Base-by-base conservation (phyloP, 2,329 filamentous ascomycete genomes). In the Thyridium curvatum region DNA sequence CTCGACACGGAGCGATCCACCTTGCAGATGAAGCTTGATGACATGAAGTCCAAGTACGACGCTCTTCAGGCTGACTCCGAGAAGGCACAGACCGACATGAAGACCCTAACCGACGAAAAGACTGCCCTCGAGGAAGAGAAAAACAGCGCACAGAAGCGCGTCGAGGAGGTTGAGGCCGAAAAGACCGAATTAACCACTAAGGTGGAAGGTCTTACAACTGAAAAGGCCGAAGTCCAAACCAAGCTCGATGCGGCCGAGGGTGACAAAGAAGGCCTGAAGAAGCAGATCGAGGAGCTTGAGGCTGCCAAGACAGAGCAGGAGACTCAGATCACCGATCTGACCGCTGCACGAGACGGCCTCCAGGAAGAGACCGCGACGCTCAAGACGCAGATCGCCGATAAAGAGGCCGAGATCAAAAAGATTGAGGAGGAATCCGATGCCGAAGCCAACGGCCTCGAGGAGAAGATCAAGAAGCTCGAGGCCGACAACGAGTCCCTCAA, bases 381-480 rank as follows among this genome's bases (percentile, higher is more conserved):
- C 39, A 40, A 34, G 26, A 18, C 34, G 2, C 30, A 37, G 10
- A 42, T 39, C 17, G 18, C 41, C 30, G 29, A 28, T 13, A 41
- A 46, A 31, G 44, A 46, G 32, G 33, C 30, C 9, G 35, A 44
- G 17, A 35, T 46, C 34, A n/a, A 34, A 2, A 41, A 28, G 29
- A 36, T 46, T n/a, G 41, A 39, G 13, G 31, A 21, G 2, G 42
- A 46, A 13, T 26, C 44, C 4, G 26, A 41, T 6, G 29, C 17
- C 28, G 37, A 34, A 1, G 40, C 39, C 10, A 39, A 43, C 26
- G 41, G 38, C 13, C 10, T 46, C 9, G 36, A 40, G 10, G 42
- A 44, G 18, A 33, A 16, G 18, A 44, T 34, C 37, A 44, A 40
- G 37, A 13, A 17, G 3, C 42, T 44, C 4, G 37, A 42, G 34